Evolutionary conservation across 345 rosid genomes (phyloP), one percentile per base, ranked within the genome.

Genomic region (Euphorbia peplus): DNA sequence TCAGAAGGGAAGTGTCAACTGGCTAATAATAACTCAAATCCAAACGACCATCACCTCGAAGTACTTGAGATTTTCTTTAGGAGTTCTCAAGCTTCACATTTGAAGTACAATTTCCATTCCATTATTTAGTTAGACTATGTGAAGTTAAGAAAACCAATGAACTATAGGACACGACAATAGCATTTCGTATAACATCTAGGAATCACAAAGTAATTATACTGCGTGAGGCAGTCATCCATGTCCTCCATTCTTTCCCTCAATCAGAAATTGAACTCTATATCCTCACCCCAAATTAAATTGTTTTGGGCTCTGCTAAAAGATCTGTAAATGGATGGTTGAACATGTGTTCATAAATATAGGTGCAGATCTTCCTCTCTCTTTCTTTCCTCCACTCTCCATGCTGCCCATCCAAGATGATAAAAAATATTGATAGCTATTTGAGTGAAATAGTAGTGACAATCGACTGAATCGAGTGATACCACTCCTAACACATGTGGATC

Each of bases 181-280:
- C n/a, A n/a, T n/a, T n/a, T n/a, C n/a, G n/a, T n/a, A n/a, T n/a
- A n/a, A n/a, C n/a, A n/a, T n/a, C n/a, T n/a, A n/a, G n/a, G n/a
- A n/a, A n/a, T n/a, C n/a, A n/a, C n/a, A n/a, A n/a, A n/a, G n/a
- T n/a, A n/a, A n/a, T n/a, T n/a, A n/a, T n/a, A n/a, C n/a, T n/a
- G n/a, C n/a, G n/a, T n/a, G 55, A 13, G 21, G 22, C 55, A 50
- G 55, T 50, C 55, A 50, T 50, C 55, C 55, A 50, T 16, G 55
- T 16, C 21, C 24, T 50, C 18, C 21, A 16, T 50, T 16, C 18
- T 50, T 47, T 4, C 18, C 55, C 55, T 50, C 9, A 21, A 50
- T 22, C 22, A 1, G 18, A 50, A 3, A 18, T 50, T 50, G 55
- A 50, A 50, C 55, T n/a, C n/a, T n/a, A n/a, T n/a, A n/a, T n/a